Evolutionary conservation across 495 filamentous ascomycete genomes (phyloP), one percentile per base, ranked within the genome.

Genomic region (Oleoguttula mirabilis): DNA sequence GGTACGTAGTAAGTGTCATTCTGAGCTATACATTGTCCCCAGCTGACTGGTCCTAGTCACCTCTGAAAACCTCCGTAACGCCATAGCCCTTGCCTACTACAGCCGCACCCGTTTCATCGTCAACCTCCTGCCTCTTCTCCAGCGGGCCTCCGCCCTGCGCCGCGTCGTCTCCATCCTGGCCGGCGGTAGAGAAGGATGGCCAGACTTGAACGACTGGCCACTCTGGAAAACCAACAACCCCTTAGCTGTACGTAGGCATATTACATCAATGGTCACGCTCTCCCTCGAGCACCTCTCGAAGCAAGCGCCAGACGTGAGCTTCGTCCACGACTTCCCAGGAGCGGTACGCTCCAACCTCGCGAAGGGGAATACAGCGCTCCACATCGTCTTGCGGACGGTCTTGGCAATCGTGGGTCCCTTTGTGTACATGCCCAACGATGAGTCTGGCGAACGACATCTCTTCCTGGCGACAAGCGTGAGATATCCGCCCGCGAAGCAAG

Each of bases 101-200:
- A 49, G 48, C 8, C 59, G 59, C 34, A 43, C 34, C n/a, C 59
- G 58, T 32, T 59, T 62, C 30, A 55, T 51, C 2, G 0, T 58
- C 31, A 78, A 80, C 51, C 67, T 85, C 2, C 69, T 85, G 1
- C 78, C 80, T 0, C 67, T 72, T 0, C 52, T 84, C 0, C 59
- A 38, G 2, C 27, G 33, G 6, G 48, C 56, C 2, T 34, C 45
- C 16, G 12, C 15, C 7, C 36, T 61, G 5, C 37, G 50, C 1
- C 73, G 80, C 1, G 74, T 85, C 5, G 65, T 85, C 15, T 64
- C 56, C 24, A 69, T 82, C n/a, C 55, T 70, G 4, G 64, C 55
- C 0, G 69, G 58, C 3, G 66, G 68, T 12, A 62, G 66, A 14
- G 79, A 84, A 56, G 72, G 73, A 4, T 40, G 46, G 1, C 48